Evolutionary conservation across 257 asterid species (phyloP).

Genomic region (Mentha longifolia): DNA sequence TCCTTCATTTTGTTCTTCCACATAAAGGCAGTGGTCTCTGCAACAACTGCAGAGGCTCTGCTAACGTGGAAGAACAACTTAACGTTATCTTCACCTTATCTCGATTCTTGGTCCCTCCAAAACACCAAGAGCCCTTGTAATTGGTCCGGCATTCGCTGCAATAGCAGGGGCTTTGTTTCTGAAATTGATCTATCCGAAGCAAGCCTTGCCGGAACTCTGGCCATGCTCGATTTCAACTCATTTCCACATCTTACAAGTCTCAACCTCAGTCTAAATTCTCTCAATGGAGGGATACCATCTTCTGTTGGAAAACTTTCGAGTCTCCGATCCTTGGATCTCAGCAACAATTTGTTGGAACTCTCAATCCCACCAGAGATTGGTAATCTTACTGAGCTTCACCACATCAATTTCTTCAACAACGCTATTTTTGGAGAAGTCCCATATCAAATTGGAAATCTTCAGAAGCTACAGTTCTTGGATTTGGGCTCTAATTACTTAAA

Average conservation of each 20-base stretch:
- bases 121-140: slow-evolving; percentile 54
- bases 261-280: slow-evolving; percentile 47
- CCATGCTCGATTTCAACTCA: slow-evolving; percentile 47
- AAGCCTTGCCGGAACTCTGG: slow-evolving; percentile 50
- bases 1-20: slow-evolving; percentile 36
- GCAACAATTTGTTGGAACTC: slow-evolving; percentile 53
- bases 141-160: slow-evolving; percentile 72
- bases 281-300: slow-evolving; percentile 67
- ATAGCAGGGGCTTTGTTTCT: slow-evolving; percentile 44
- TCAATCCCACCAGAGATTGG: slow-evolving; percentile 68
- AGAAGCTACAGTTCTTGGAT: slow-evolving; percentile 55
- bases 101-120: slow-evolving; percentile 61
- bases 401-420: slow-evolving; percentile 60
- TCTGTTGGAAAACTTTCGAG: slow-evolving; percentile 54
- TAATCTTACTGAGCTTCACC: slow-evolving; percentile 49
- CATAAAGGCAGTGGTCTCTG: slow-evolving; percentile 41
- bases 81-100: slow-evolving; percentile 33
- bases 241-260: slow-evolving; percentile 48
- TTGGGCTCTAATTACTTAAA: slow-evolving; percentile 64
- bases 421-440: slow-evolving; percentile 62
- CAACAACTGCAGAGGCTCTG: slow-evolving; percentile 57
- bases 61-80: slow-evolving; percentile 62
- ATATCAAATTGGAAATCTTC: slow-evolving; percentile 61
- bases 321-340: slow-evolving; percentile 57
- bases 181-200: slow-evolving; percentile 45